Evolutionary conservation across 2,329 filamentous ascomycete species (phyloP), one percentile per base, ranked within the genome.

Genomic region (Botrytis medusae): DNA sequence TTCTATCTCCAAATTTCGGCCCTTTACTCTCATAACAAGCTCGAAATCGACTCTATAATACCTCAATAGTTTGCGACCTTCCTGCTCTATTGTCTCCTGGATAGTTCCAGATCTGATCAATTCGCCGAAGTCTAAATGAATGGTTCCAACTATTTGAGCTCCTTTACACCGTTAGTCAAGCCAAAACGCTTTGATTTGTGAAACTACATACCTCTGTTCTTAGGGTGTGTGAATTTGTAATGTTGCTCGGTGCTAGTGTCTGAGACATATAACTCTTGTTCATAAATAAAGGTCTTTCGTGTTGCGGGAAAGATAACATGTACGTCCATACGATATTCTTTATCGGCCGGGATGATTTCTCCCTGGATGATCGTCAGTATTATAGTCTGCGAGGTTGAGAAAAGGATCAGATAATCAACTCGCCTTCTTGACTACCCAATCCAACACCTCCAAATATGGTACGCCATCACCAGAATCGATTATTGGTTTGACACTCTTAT

Each of bases 251-350:
- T 51, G 29, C 57, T 54, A 51, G 40, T 46, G 59, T 71, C 59
- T 22, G 69, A 71, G n/a, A 64, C 61, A 25, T 64, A 71, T 22
- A 64, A n/a, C 14, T 63, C 44, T 64, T 71, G 69, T 44, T 48
- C 18, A 25, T 42, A 63, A 22, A 71, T 29, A 32, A 51, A 63
- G 2, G 32, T 54, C 34, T 51, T 71, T 22, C n/a, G 22, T 51
- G 32, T 54, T 25, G 44, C 44, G 18, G 69, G 29, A 46, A 51
- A 71, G n/a, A 54, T 37, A 10, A 25, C 25, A 42, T 71, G 22
- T 25, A 42, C n/a, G 32, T 32, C 22, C n/a, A 32, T 48, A 18
- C 59, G 69, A 54, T 63, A 64, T n/a, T 71, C 59, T 51, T 64
- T 63, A 14, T 59, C 34, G 20, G 69, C 59, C 9, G 59, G 59